Percentiles rank a stretch among this genome's conserved stretches.
phyloP scores from a whole-genome alignment of 2,329 filamentous ascomycete species.

The Metarhizium guizhouense region DNA sequence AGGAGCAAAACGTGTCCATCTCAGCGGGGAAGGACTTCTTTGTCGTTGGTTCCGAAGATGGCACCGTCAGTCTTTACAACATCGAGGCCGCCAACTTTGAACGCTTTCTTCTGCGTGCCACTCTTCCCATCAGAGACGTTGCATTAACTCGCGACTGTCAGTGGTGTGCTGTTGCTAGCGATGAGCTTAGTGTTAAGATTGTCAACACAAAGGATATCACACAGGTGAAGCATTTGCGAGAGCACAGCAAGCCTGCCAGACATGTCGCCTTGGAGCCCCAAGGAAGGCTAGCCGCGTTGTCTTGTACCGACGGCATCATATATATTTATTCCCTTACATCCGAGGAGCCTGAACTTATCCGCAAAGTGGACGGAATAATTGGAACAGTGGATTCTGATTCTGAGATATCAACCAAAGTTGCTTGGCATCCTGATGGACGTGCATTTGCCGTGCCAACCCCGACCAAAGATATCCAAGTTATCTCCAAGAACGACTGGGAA shows the following conservation, averaged over 20 bases:
- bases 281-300: conserved; percentile 66
- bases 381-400: conserved; percentile 63
- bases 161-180: conserved; percentile 94
- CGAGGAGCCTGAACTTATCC: conserved; percentile 71
- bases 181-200: conserved; percentile 85
- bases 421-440: conserved; percentile 91
- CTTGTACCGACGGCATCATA: conserved; percentile 79
- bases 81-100: conserved; percentile 66
- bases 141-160: conserved; percentile 70
- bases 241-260: conserved; percentile 82
- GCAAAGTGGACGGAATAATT: conserved; percentile 80
- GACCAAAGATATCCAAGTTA: conserved; percentile 73
- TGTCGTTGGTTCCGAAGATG: conserved; percentile 85
- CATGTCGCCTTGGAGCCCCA: conserved; percentile 82
- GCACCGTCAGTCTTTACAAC: conserved; percentile 92
- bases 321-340: conserved; percentile 81
- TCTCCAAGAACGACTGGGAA: conserved; percentile 86
- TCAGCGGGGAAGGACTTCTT: conserved; percentile 73
- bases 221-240: conserved; percentile 67
- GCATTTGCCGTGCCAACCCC: conserved; percentile 81
- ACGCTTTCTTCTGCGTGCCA: conserved; percentile 70
- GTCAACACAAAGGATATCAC: conserved; percentile 74
- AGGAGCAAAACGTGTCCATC: conserved; percentile 76
- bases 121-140: conserved; percentile 81
- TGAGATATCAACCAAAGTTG: conserved; percentile 63